A percentile compares a stretch with the other conserved stretches of the same genome.
phyloP scores from a whole-genome alignment of 2,329 filamentous ascomycete species.

The Phaeoacremonium minimum region DNA sequence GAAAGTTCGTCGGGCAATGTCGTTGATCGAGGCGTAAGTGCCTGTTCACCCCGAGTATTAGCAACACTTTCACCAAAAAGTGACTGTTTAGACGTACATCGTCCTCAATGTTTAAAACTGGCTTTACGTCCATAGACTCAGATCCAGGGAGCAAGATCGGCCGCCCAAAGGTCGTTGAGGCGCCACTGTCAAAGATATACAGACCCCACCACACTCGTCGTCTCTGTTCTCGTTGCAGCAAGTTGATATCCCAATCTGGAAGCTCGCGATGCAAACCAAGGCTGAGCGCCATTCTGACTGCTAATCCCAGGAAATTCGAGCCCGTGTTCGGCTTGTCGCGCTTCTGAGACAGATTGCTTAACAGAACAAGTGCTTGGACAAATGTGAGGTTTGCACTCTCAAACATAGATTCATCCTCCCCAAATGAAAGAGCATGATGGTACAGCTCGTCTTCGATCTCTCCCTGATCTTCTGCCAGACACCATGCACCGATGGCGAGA shows the following conservation, averaged over 20 bases:
- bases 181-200: conserved; percentile 40
- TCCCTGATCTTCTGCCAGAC: conserved; percentile 16
- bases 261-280: conserved; percentile 41
- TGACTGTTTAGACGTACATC: conserved; percentile 8
- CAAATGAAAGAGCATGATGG: conserved; percentile 19
- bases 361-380: conserved; percentile 21
- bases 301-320: conserved; percentile 41
- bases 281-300: conserved; percentile 40
- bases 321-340: conserved; percentile 42
- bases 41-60: conserved; percentile 9
- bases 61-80: background rate
- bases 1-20: conserved; percentile 14
- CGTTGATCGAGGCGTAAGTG: conserved; percentile 16
- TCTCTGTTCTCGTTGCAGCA: conserved; percentile 29
- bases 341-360: conserved; percentile 39
- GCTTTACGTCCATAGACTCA: conserved; percentile 22
- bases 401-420: conserved; percentile 21
- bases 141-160: conserved; percentile 20
- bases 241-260: conserved; percentile 22
- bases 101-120: conserved; percentile 22
- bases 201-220: conserved; percentile 36
- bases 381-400: conserved; percentile 25
- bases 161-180: conserved; percentile 32
- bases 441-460: conserved; percentile 22
- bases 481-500: conserved; percentile 31